phyloP scores from a whole-genome alignment of 2,329 filamentous ascomycete genomes.

The Aureobasidium sp. region DNA sequence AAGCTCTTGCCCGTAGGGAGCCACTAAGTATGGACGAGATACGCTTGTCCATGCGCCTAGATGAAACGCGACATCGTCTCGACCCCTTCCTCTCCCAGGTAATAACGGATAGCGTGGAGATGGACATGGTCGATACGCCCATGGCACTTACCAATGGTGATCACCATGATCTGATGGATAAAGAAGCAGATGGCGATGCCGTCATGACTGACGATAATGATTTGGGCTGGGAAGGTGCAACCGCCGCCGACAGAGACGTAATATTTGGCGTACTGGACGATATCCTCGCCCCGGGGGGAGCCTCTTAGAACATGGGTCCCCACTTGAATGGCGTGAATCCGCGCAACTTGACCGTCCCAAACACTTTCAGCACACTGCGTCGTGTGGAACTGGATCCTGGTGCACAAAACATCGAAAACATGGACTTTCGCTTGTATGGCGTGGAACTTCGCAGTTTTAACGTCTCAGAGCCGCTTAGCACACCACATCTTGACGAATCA shows the following conservation, averaged over 20 bases:
- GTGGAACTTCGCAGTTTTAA: not conserved
- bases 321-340: not conserved
- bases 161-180: conserved; percentile 15
- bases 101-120: conserved; percentile 64
- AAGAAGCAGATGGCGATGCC: conserved; percentile 24
- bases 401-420: too few species aligned
- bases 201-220: conserved; percentile 26
- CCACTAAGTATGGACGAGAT: conserved; percentile 72
- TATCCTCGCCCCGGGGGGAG: conserved; percentile 18
- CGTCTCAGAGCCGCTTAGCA: not conserved
- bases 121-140: conserved; percentile 31
- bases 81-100: conserved; percentile 67
- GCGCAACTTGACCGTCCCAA: too few species aligned
- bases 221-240: conserved; percentile 31
- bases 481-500: not conserved
- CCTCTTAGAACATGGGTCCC: not conserved
- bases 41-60: conserved; percentile 64
- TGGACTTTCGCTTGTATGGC: too few species aligned
- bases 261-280: conserved; percentile 32
- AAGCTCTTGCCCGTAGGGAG: conserved; percentile 61
- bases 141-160: conserved; percentile 2
- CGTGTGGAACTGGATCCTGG: too few species aligned
- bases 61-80: conserved; percentile 65
- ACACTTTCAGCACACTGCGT: too few species aligned
- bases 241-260: conserved; percentile 20